A percentile compares a stretch with the other conserved stretches of the same genome.
Evolutionary conservation across 345 rosid species (phyloP).

Genomic region (Viola odorata): DNA sequence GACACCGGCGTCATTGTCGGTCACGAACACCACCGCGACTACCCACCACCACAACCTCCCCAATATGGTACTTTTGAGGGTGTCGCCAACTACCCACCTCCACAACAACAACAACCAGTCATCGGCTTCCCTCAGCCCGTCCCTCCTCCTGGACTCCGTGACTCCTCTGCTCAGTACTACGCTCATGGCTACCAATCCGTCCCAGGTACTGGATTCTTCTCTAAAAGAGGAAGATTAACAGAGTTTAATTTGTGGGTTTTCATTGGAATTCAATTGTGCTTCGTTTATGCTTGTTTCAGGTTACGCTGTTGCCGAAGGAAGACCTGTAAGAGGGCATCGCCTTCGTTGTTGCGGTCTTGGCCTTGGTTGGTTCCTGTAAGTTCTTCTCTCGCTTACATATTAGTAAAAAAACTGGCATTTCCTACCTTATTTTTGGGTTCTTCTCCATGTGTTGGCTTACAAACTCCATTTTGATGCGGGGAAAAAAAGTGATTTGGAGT

Average conservation of each 20-base stretch:
- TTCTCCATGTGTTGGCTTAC: too few species aligned
- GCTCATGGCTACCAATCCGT: slow-evolving; percentile 67
- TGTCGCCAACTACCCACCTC: slow-evolving; percentile 77
- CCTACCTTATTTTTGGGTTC: neutral
- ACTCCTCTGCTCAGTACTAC: slow-evolving; percentile 36
- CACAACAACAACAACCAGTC: slow-evolving; percentile 39
- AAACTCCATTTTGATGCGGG: neutral
- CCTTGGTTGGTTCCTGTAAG: slow-evolving; percentile 88
- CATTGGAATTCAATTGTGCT: too few species aligned
- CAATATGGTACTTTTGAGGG: slow-evolving; percentile 98
- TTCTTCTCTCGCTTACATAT: neutral
- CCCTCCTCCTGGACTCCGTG: slow-evolving; percentile 54
- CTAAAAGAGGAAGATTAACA: neutral
- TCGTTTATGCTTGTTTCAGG: slow-evolving; percentile 30
- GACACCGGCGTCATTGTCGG: neutral
- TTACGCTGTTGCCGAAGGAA: slow-evolving; percentile 81
- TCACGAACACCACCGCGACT: slow-evolving; percentile 8
- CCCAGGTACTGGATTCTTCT: slow-evolving; percentile 37
- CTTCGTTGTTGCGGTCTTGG: slow-evolving; percentile 92
- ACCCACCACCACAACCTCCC: neutral
- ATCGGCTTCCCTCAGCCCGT: slow-evolving; percentile 85
- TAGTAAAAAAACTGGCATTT: neutral
- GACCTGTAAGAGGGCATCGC: slow-evolving; percentile 60
- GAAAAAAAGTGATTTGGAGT: too few species aligned
- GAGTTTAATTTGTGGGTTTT: neutral